Evolutionary conservation across 2,329 filamentous ascomycete genomes (phyloP).

Genomic region (Rachicladosporium sp.): DNA sequence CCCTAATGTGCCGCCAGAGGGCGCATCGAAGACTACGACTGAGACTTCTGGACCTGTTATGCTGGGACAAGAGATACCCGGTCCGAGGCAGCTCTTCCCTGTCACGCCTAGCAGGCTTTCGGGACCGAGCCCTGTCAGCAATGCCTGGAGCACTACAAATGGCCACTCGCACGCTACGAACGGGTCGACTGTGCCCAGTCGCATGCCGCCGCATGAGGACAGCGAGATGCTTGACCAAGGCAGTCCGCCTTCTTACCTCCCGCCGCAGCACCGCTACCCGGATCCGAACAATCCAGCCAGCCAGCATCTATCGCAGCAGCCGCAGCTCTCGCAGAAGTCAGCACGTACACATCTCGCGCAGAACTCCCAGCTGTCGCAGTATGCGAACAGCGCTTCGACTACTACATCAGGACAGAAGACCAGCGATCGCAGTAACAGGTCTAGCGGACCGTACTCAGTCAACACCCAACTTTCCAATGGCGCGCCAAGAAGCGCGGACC

Average conservation of each 20-base stretch:
- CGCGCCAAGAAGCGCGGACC: constrained; percentile 29
- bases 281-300: constrained; percentile 11
- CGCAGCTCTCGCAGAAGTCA: constrained; percentile 54
- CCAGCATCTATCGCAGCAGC: constrained; percentile 30
- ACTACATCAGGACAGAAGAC: constrained; percentile 73
- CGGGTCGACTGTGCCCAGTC: constrained; percentile 28
- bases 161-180: constrained; percentile 28
- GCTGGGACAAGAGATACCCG: constrained; percentile 53
- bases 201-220: constrained; percentile 24
- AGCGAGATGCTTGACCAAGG: constrained; percentile 31
- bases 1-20: constrained; percentile 27
- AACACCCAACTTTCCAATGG: constrained; percentile 66
- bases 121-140: constrained; percentile 47
- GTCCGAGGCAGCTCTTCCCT: constrained; percentile 31
- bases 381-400: constrained; percentile 78
- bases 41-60: constrained; percentile 34
- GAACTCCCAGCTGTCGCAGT: constrained; percentile 48
- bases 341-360: constrained; percentile 47
- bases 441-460: constrained; percentile 45
- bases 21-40: constrained; percentile 30
- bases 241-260: constrained; percentile 17
- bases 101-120: constrained; percentile 40
- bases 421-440: constrained; percentile 39
- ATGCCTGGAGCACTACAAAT: constrained; percentile 39
- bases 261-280: not conserved